phyloP scores from a whole-genome alignment of 2,329 filamentous ascomycete species.

The Didymella pinodella region DNA sequence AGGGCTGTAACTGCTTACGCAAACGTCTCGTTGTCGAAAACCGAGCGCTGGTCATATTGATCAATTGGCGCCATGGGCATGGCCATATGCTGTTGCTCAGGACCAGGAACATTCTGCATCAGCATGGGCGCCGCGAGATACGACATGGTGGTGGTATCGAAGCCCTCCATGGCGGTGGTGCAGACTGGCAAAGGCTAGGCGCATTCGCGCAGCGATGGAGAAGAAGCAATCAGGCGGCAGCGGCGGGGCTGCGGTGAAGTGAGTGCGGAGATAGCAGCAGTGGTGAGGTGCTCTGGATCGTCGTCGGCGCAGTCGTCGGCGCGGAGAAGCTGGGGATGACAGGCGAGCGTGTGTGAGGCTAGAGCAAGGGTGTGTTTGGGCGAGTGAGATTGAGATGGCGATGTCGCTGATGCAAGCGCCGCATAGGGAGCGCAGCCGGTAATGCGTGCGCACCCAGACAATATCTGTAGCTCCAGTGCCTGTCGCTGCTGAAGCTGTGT shows the following conservation, averaged over 20 bases:
- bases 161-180: constrained; percentile 59
- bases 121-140: constrained; percentile 67
- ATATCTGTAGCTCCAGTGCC: constrained; percentile 28
- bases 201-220: constrained; percentile 41
- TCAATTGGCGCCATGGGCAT: constrained; percentile 61
- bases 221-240: constrained; percentile 12
- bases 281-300: constrained; percentile 19
- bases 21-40: constrained; percentile 67
- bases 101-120: constrained; percentile 60
- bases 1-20: constrained; percentile 54
- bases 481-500: constrained; percentile 43
- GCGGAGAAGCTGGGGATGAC: constrained; percentile 23
- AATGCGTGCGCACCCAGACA: constrained; percentile 34
- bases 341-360: constrained; percentile 9
- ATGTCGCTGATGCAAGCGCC: constrained; percentile 25
- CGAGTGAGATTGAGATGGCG: constrained; percentile 13
- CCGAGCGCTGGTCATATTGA: constrained; percentile 65
- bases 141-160: constrained; percentile 68
- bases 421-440: constrained; percentile 22
- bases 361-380: constrained; percentile 17
- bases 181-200: constrained; percentile 26
- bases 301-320: constrained; percentile 20
- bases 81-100: constrained; percentile 48
- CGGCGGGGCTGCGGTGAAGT: constrained; percentile 27
- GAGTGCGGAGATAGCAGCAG: constrained; percentile 17